Conservation (phyloP, 1,284 basidiomycete genomes). For the Heliocybe sulcata region DNA sequence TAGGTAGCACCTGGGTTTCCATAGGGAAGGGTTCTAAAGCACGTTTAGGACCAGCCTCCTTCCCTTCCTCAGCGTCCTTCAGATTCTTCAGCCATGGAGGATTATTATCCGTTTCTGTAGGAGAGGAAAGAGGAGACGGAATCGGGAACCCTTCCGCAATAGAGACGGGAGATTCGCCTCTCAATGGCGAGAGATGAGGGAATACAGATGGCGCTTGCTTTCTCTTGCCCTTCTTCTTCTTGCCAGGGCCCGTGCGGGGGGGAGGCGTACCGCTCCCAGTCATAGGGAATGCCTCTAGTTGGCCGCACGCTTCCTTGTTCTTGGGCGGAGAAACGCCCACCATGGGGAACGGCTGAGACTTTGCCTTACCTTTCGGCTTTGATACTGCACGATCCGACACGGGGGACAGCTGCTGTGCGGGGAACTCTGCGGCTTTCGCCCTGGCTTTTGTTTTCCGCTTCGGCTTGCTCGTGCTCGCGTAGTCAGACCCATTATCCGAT, state of each 20-base stretch:
- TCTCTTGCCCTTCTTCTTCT: not conserved
- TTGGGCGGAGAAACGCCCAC: not conserved
- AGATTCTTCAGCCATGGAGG: not conserved
- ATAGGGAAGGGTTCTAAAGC: not conserved
- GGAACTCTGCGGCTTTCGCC: not conserved
- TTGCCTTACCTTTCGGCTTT: not conserved
- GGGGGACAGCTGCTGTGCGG: not conserved
- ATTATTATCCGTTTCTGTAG: not conserved
- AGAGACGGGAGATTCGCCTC: not conserved
- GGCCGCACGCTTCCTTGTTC: not conserved
- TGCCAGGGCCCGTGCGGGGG: not conserved
- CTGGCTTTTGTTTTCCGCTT: not conserved
- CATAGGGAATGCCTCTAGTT: not conserved
- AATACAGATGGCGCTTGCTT: not conserved
- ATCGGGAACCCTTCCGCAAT: not conserved
- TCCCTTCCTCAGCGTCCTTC: not conserved
- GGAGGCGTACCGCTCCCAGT: not conserved
- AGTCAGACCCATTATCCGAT: not conserved
- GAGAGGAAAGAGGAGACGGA: not conserved
- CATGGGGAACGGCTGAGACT: not conserved
- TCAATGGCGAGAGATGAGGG: not conserved
- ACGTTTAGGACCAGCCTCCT: not conserved
- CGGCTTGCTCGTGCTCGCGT: not conserved
- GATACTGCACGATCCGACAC: not conserved
- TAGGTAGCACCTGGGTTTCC: slow-evolving; percentile 9